Evolutionary conservation across 768 basidiomycete species (phyloP).

Genomic region (Favolaschia claudopus): DNA sequence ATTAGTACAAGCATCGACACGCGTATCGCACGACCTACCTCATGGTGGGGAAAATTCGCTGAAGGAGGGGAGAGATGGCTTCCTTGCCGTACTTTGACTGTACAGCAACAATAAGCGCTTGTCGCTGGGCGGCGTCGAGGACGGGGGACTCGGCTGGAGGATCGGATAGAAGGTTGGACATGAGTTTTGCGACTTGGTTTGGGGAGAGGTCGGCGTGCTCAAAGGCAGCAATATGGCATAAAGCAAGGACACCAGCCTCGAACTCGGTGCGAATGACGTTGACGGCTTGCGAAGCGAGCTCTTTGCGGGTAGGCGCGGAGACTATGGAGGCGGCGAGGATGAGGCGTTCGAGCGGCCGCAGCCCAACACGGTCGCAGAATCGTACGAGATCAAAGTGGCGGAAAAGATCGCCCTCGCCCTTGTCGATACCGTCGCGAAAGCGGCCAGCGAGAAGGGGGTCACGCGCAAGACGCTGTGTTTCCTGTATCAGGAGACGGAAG

Average conservation of each 20-base stretch:
- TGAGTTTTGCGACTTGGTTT: conserved; percentile 77
- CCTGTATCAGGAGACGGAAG: conserved; percentile 86
- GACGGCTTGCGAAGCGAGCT: conserved; percentile 69
- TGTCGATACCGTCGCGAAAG: conserved; percentile 90
- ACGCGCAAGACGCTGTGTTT: conserved; percentile 87
- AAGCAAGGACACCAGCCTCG: conserved; percentile 75
- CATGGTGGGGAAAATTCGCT: conserved; percentile 74
- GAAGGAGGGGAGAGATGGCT: conserved; percentile 74
- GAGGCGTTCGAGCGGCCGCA: conserved; percentile 81
- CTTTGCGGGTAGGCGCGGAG: conserved; percentile 61
- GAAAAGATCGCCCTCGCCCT: conserved; percentile 85
- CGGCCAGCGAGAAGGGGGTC: conserved; percentile 91
- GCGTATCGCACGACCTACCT: conserved; percentile 55
- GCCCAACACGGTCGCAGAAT: conserved; percentile 83
- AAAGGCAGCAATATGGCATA: conserved; percentile 83
- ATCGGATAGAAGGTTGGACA: conserved; percentile 82
- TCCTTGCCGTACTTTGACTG: conserved; percentile 86
- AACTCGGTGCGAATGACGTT: conserved; percentile 79
- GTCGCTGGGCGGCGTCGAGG: conserved; percentile 75
- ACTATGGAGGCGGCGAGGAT: conserved; percentile 80
- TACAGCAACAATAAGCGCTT: conserved; percentile 75
- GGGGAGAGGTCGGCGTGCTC: conserved; percentile 83
- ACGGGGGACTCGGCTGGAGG: conserved; percentile 72
- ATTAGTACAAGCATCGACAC: conserved; percentile 23
- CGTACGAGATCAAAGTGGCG: conserved; percentile 83